phyloP scores from a whole-genome alignment of 345 rosid genomes.

The Cardamine resedifolia region DNA sequence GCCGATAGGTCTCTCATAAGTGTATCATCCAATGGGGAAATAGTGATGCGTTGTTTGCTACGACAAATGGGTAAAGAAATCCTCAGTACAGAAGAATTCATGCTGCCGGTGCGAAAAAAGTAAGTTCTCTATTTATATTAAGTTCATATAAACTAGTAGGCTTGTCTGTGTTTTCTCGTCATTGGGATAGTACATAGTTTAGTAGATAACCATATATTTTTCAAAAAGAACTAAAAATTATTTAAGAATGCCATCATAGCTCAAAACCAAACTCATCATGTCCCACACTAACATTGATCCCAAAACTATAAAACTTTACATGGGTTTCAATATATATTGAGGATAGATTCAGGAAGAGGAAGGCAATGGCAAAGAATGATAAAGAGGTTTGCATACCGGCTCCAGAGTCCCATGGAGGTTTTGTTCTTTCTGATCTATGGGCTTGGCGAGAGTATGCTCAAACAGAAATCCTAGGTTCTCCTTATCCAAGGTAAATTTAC shows the following conservation, averaged over 20 bases:
- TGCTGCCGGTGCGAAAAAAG: too few species aligned
- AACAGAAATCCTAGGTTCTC: constrained; percentile 80
- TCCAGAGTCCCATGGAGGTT: constrained; percentile 67
- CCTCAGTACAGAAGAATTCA: neutral
- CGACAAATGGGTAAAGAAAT: neutral
- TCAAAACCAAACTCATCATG: too few species aligned
- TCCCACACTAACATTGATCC: too few species aligned
- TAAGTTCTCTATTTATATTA: too few species aligned
- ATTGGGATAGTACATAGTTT: too few species aligned
- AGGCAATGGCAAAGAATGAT: constrained; percentile 42
- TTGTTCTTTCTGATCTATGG: constrained; percentile 92
- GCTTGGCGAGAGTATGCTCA: constrained; percentile 97
- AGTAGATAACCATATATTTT: too few species aligned
- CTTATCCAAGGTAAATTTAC: constrained; percentile 70
- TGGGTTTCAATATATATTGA: neutral
- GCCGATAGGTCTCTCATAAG: neutral
- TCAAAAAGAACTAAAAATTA: too few species aligned
- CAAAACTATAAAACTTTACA: neutral
- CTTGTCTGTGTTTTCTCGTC: too few species aligned
- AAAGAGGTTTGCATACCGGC: constrained; percentile 72
- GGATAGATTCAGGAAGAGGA: neutral
- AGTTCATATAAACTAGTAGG: too few species aligned
- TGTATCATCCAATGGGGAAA: neutral
- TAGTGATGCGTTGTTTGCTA: neutral
- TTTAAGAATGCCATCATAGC: too few species aligned